Evolutionary conservation across 2,329 filamentous ascomycete genomes (phyloP), one percentile per base, ranked within the genome.

Genomic region (Pseudopithomyces maydicus): DNA sequence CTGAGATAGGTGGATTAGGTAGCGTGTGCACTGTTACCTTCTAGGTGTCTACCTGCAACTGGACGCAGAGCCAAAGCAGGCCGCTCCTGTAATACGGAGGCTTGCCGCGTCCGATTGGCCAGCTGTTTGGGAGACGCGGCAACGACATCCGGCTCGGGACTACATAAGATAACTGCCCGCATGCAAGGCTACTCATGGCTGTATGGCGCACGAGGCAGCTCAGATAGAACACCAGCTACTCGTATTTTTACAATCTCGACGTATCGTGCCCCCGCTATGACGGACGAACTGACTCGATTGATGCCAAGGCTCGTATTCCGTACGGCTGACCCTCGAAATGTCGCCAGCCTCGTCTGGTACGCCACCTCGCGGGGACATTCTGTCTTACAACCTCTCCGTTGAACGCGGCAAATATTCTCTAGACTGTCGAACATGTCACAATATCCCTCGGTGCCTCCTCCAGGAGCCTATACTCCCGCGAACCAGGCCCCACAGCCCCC

Each of bases 381-480:
- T 26, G 32, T 32, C 15, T 48, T 22, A 23, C 44, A 39, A 43
- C 20, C 44, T 20, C 12, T 35, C n/a, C 11, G 23, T 29, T n/a
- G 39, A 20, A 44, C n/a, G 19, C 45, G 23, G n/a, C 41, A 44
- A 19, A 45, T 2, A 12, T 14, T 15, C 42, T 11, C 42, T 43
- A 47, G 15, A 52, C 7, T 17, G 39, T 15, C 8, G 26, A 55
- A 20, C 29, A 75, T 75, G 73, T 72, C 71, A 38, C 71, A 75
- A 47, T 73, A 67, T 49, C 65, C 68, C n/a, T 65, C 57, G 7
- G 66, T 66, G 46, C 67, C 69, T 36, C 65, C 69, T 1, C 65
- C 69, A 19, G 70, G 70, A 47, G 46, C 64, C 1, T 74, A 74
- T 54, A 58, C 64, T 14, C 66, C 71, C 6, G 68, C 70, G 2